A percentile compares a stretch with the other conserved stretches of the same genome.
Conservation (phyloP, 148 eudicot genomes). For the Chenopodium suecicum region DNA sequence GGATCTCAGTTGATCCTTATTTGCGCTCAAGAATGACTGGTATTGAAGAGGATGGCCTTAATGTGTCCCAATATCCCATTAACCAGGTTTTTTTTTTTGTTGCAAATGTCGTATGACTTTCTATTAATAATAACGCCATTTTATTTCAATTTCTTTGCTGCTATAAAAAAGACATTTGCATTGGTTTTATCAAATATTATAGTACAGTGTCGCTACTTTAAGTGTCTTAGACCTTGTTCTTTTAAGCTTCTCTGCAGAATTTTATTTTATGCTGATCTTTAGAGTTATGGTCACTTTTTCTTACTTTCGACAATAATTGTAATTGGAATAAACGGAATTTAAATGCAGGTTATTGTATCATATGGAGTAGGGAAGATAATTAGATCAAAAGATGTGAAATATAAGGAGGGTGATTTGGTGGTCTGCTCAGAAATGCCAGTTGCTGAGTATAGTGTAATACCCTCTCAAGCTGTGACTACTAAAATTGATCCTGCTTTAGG, state of each 20-base stretch:
- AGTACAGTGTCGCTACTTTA: too few species aligned
- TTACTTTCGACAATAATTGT: too few species aligned
- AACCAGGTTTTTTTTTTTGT: conserved; percentile 16
- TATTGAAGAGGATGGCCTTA: conserved; percentile 23
- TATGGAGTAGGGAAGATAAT: conserved; percentile 35
- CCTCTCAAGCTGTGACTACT: conserved; percentile 1
- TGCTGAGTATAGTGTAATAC: conserved; percentile 35
- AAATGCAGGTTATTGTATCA: conserved; percentile 19
- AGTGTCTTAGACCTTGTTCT: too few species aligned
- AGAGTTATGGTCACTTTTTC: too few species aligned
- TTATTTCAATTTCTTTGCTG: too few species aligned
- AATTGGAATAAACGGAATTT: neutral
- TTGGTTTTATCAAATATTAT: too few species aligned
- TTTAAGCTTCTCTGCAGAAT: too few species aligned
- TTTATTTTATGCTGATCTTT: too few species aligned
- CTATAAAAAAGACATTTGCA: neutral
- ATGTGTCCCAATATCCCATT: conserved; percentile 23
- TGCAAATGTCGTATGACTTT: neutral
- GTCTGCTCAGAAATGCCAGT: conserved; percentile 22
- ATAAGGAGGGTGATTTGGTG: conserved; percentile 32
- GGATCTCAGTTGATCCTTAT: conserved; percentile 39
- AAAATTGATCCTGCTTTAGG: conserved; percentile 30
- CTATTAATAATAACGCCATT: too few species aligned
- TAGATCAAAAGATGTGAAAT: conserved; percentile 23
- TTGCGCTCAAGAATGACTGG: conserved; percentile 39